phyloP scores from a whole-genome alignment of 2,329 filamentous ascomycete genomes.

The Pezicula neosporulosa region DNA sequence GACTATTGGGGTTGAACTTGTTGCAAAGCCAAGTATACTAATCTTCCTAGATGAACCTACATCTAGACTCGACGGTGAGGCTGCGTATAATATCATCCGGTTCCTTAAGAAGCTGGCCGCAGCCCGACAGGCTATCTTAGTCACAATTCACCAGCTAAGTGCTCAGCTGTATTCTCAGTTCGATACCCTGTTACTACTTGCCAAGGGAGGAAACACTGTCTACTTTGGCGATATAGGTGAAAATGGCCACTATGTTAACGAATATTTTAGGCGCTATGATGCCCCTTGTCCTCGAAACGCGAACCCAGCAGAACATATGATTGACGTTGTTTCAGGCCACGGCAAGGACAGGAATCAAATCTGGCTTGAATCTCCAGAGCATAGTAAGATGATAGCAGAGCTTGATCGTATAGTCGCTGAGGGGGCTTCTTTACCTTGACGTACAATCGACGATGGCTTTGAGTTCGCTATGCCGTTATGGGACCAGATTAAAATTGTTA shows the following conservation, averaged over 20 bases:
- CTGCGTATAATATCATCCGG: constrained; percentile 58
- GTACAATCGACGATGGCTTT: constrained; percentile 36
- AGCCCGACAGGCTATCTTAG: constrained; percentile 49
- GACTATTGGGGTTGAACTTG: constrained; percentile 57
- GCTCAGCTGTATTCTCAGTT: constrained; percentile 52
- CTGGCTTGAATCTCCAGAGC: constrained; percentile 60
- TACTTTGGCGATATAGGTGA: constrained; percentile 67
- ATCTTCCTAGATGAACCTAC: constrained; percentile 63
- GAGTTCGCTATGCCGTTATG: constrained; percentile 49
- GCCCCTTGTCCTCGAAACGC: constrained; percentile 36
- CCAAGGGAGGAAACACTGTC: constrained; percentile 61
- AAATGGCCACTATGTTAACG: constrained; percentile 53
- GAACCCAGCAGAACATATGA: constrained; percentile 43
- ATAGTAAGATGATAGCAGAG: constrained; percentile 48
- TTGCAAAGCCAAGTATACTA: constrained; percentile 52
- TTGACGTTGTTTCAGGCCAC: constrained; percentile 45
- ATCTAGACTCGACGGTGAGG: constrained; percentile 59
- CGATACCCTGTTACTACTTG: constrained; percentile 61
- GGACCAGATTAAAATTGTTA: constrained; percentile 35
- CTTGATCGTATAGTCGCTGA: constrained; percentile 55
- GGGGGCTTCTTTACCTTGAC: constrained; percentile 30
- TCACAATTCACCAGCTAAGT: constrained; percentile 53
- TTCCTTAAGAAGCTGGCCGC: constrained; percentile 60
- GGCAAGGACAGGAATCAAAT: constrained; percentile 64
- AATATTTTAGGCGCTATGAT: constrained; percentile 56